phyloP scores from a whole-genome alignment of 2,329 filamentous ascomycete species.

The Chaetomium globosum region DNA sequence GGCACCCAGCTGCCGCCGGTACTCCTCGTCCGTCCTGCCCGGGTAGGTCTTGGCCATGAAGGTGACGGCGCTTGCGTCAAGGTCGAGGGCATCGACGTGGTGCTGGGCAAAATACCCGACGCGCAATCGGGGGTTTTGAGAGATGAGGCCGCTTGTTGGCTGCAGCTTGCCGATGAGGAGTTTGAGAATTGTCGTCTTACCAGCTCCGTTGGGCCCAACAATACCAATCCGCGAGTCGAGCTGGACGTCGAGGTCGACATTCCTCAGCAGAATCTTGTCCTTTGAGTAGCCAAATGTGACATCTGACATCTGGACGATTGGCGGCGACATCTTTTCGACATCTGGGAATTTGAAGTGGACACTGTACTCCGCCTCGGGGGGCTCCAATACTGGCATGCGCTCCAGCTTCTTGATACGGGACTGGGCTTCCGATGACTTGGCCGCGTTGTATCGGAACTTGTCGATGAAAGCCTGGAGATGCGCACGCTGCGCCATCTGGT shows the following conservation, averaged over 20 bases:
- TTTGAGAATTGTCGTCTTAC: slow-evolving; percentile 98
- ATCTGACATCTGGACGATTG: slow-evolving; percentile 95
- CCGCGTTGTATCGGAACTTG: slow-evolving; percentile 99
- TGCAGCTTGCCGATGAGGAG: slow-evolving; percentile 87
- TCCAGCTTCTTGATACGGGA: slow-evolving; percentile 99
- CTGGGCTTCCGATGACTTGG: slow-evolving; percentile 97
- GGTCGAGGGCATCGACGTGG: slow-evolving; percentile 92
- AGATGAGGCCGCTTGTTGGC: slow-evolving; percentile 78
- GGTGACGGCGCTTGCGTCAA: slow-evolving; percentile 83
- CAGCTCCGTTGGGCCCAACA: slow-evolving; percentile 97
- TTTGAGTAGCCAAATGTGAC: slow-evolving; percentile 86
- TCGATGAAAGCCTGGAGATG: slow-evolving; percentile 98
- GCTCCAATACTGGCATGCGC: slow-evolving; percentile 87
- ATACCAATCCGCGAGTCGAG: slow-evolving; percentile 98
- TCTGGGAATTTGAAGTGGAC: slow-evolving; percentile 98
- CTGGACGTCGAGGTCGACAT: slow-evolving; percentile 95
- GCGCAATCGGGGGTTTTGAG: slow-evolving; percentile 82
- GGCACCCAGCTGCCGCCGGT: slow-evolving; percentile 89
- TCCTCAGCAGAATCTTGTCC: slow-evolving; percentile 76
- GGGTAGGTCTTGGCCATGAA: slow-evolving; percentile 96
- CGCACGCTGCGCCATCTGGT: slow-evolving; percentile 90
- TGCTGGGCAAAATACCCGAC: slow-evolving; percentile 98
- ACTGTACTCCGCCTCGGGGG: slow-evolving; percentile 90
- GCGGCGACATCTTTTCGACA: slow-evolving; percentile 94
- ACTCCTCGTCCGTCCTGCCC: slow-evolving; percentile 92